A percentile compares a stretch with the other conserved stretches of the same genome.
phyloP scores from a whole-genome alignment of 768 basidiomycete genomes.

The Boletus rufocinnamomeus region DNA sequence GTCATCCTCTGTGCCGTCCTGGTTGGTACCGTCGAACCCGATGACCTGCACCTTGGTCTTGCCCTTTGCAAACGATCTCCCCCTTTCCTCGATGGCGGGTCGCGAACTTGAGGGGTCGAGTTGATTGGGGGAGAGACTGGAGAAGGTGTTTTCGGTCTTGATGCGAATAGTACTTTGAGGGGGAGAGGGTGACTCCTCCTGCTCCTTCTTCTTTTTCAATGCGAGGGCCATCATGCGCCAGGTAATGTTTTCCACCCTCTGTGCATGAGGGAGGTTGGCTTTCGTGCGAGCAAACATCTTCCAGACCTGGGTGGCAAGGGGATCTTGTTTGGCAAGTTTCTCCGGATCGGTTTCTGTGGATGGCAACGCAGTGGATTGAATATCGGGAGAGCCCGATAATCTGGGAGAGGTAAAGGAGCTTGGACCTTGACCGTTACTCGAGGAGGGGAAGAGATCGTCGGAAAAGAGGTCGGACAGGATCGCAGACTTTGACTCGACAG shows the following conservation, averaged over 20 bases:
- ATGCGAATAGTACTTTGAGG: conserved; percentile 14
- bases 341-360: conserved; percentile 57
- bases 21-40: conserved; percentile 77
- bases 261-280: conserved; percentile 85
- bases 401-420: conserved; percentile 66
- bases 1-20: conserved; percentile 69
- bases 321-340: conserved; percentile 78
- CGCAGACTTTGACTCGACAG: conserved; percentile 57
- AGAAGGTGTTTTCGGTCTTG: conserved; percentile 22
- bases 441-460: conserved; percentile 59
- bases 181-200: conserved; percentile 42
- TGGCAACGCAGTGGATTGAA: conserved; percentile 47
- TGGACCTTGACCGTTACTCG: conserved; percentile 36
- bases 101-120: conserved; percentile 6
- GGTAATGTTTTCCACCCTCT: conserved; percentile 96
- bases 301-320: conserved; percentile 95
- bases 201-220: conserved; percentile 84
- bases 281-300: conserved; percentile 93
- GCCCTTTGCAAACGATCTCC: conserved; percentile 77
- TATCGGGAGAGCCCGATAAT: conserved; percentile 68
- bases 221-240: conserved; percentile 99
- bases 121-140: conserved; percentile 7
- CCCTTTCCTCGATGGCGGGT: conserved; percentile 51
- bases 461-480: conserved; percentile 70
- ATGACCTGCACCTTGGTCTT: conserved; percentile 76